Conservation (phyloP, 202 grass and related monocot species). For the Zoysia matrella region DNA sequence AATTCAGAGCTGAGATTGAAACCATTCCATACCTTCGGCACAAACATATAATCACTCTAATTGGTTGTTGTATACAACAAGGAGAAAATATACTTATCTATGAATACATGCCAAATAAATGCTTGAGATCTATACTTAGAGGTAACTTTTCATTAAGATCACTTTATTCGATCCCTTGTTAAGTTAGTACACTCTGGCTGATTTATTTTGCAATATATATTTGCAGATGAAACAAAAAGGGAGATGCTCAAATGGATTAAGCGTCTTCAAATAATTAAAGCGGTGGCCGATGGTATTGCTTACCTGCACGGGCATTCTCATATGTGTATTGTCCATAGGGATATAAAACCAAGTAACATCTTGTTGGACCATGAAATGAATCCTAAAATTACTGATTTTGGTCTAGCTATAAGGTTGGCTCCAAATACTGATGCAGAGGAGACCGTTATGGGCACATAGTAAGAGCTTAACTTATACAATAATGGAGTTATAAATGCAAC, state of each 20-base stretch:
- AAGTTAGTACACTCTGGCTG: neutral
- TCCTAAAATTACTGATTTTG: constrained; percentile 46
- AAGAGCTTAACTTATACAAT: neutral
- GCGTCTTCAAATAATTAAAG: constrained; percentile 48
- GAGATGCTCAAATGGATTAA: constrained; percentile 36
- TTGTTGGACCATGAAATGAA: constrained; percentile 47
- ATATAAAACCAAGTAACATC: constrained; percentile 28
- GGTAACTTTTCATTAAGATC: constrained; percentile 6
- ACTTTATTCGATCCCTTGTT: neutral
- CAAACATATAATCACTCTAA: constrained; percentile 38
- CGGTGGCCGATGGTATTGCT: constrained; percentile 37
- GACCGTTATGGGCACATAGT: constrained; percentile 21
- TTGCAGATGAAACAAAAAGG: constrained; percentile 34
- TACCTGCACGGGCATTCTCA: constrained; percentile 39
- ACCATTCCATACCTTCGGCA: constrained; percentile 32
- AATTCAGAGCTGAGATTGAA: constrained; percentile 44
- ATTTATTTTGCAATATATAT: neutral
- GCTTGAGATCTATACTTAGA: constrained; percentile 24
- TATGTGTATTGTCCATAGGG: constrained; percentile 44
- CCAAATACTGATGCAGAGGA: constrained; percentile 5
- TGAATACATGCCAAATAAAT: constrained; percentile 48
- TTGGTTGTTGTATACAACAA: constrained; percentile 34
- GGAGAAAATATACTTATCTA: constrained; percentile 40
- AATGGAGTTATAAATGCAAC: neutral
- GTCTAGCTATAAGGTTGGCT: constrained; percentile 36